Evolutionary conservation across 805 yeast species (phyloP).

Genomic region (Lachancea quebecensis): DNA sequence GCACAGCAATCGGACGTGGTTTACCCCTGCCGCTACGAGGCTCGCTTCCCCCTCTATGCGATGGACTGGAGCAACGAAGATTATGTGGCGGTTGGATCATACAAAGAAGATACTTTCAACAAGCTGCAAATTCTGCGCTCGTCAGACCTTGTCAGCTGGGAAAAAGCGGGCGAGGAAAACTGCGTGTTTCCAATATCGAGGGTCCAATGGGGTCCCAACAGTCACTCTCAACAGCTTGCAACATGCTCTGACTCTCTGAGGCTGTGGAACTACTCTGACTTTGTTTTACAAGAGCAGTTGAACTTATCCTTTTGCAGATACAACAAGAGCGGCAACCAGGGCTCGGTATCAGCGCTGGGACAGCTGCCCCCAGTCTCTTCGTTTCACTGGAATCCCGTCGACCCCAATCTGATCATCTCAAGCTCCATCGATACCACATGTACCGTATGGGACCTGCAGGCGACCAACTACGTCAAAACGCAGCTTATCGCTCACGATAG

Average conservation of each 20-base stretch:
- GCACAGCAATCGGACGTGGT: slow-evolving; percentile 5
- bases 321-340: slow-evolving; percentile 24
- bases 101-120: slow-evolving; percentile 70
- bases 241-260: slow-evolving; percentile 33
- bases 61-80: slow-evolving; percentile 31
- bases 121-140: slow-evolving; percentile 49
- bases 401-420: slow-evolving; percentile 67
- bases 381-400: slow-evolving; percentile 83
- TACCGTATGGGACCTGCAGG: slow-evolving; percentile 77
- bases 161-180: slow-evolving; percentile 30
- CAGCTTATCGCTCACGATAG: slow-evolving; percentile 95
- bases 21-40: slow-evolving; percentile 24
- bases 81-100: slow-evolving; percentile 39
- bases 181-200: slow-evolving; percentile 30
- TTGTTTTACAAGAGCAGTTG: slow-evolving; percentile 34
- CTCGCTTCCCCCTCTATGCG: slow-evolving; percentile 26
- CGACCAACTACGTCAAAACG: slow-evolving; percentile 61
- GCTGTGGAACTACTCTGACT: slow-evolving; percentile 28
- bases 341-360: slow-evolving; percentile 15
- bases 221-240: slow-evolving; percentile 23
- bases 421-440: slow-evolving; percentile 94
- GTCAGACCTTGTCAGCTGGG: slow-evolving; percentile 69
- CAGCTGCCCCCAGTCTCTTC: slow-evolving; percentile 82
- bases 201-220: slow-evolving; percentile 31
- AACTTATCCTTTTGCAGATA: slow-evolving; percentile 38